Evolutionary conservation across 306 rosid species (phyloP).

Genomic region (Coriaria nepalensis): DNA sequence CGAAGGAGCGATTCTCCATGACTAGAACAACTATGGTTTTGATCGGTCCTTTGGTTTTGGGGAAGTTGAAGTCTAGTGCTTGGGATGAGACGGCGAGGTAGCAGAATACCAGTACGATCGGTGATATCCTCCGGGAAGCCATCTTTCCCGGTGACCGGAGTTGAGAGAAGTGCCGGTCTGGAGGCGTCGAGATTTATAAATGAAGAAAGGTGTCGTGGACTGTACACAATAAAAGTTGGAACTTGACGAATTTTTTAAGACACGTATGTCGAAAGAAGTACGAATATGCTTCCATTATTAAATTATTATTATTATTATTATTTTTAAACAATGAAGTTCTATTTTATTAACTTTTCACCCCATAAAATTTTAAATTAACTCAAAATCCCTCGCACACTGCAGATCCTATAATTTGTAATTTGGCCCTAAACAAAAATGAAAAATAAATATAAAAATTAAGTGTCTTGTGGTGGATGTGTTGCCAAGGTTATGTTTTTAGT

Average conservation of each 20-base stretch:
- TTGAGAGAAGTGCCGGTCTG: constrained; percentile 5
- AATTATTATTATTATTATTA: too few relatives aligned
- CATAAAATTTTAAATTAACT: too few relatives aligned
- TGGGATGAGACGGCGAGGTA: constrained; percentile 30
- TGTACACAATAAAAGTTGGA: background rate
- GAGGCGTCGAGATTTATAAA: background rate
- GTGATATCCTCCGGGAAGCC: constrained; percentile 31
- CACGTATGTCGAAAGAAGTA: background rate
- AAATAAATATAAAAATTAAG: too few relatives aligned
- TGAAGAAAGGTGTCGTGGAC: background rate
- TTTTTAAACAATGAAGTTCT: too few relatives aligned
- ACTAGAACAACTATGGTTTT: constrained; percentile 67
- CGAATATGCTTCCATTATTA: background rate
- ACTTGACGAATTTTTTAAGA: background rate
- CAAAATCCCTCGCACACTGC: too few relatives aligned
- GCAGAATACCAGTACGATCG: constrained; percentile 18
- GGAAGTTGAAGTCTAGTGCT: constrained; percentile 9
- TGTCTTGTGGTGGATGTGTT: too few relatives aligned
- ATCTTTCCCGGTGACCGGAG: constrained; percentile 29
- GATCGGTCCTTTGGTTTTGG: constrained; percentile 53
- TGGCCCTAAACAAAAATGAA: too few relatives aligned
- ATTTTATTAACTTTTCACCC: background rate
- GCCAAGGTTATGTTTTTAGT: too few relatives aligned
- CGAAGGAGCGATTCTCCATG: constrained; percentile 97
- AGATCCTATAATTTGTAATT: too few relatives aligned